Evolutionary conservation across 2,329 filamentous ascomycete genomes (phyloP), one percentile per base, ranked within the genome.

Genomic region (Pyricularia grisea): DNA sequence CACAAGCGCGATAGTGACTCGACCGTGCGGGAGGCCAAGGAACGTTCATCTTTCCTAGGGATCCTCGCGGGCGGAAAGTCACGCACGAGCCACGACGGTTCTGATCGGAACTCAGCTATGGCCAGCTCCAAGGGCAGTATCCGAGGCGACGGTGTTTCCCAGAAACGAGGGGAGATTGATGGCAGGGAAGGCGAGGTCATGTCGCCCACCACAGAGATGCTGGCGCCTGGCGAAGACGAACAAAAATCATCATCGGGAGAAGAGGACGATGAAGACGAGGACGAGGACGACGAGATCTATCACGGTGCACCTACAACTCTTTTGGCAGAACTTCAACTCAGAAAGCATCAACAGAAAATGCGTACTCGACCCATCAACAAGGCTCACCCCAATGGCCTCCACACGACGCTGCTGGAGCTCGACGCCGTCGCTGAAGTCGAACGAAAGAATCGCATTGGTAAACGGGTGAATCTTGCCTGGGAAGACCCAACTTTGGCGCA

Each of bases 391-490:
- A 89, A 90, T 68, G 94, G 93, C n/a, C 90, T 97, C 85, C 92
- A 95, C 72, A 92, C 92, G 17, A 99, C 95, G 0, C 84, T 99
- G 4, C 83, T 99, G 0, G 89, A 99, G 76, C 86, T 98, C 73
- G 94, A 99, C 75, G 91, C 93, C 0, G 92, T 97, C 31, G 92
- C 92, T 27, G 92, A 97, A 78, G 86, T 93, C 28, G 92, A 97
- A 77, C 90, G 89, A 73, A 88, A 90, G 72, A 85, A 90, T 31
- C 88, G 94, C 55, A 86, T 90, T 74, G 85, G 86, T 69, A 92
- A 91, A 75, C 91, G 90, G 70, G 88, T 97, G 42, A 92, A 92
- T 70, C 84, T 99, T 42, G 95, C 94, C 1, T 99, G 95, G 95
- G 94, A 98, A 78, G 90, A 91, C 67, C 85, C 85, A 0, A 79